These are phyloP conservation scores for Colletotrichum coccodes DNA, from an alignment of 2,329 filamentous ascomycete genomes.

Conservation along the genomic window DNA sequence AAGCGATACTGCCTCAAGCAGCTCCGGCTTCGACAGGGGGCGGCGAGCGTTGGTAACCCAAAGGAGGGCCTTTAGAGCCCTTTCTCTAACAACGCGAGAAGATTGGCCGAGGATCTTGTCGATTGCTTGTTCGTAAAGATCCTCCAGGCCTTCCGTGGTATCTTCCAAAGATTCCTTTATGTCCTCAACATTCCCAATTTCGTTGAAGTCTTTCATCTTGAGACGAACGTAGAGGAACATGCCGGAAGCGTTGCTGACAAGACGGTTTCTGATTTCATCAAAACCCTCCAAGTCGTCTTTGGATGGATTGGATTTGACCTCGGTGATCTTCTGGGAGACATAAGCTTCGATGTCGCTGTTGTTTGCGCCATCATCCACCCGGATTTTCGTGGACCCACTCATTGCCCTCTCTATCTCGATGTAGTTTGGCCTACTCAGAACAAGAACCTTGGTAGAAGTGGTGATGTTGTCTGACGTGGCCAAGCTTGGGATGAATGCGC, in stretches of 20 bases:
- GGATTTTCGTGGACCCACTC: background rate
- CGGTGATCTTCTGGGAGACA: background rate
- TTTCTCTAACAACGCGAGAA: background rate
- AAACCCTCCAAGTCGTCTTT: background rate
- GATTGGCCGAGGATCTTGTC: background rate
- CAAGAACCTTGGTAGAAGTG: background rate
- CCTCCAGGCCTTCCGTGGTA: background rate
- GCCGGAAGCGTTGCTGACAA: background rate
- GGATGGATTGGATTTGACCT: background rate
- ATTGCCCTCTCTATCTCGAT: background rate
- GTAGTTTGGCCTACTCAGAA: constrained; percentile 1
- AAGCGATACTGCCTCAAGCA: constrained; percentile 2
- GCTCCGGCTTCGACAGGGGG: background rate
- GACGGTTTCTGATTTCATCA: background rate
- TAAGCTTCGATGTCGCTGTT: background rate
- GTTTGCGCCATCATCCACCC: background rate
- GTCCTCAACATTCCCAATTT: background rate
- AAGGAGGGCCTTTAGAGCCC: background rate
- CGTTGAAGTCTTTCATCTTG: background rate
- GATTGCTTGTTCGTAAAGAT: background rate
- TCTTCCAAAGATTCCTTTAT: constrained; percentile 5
- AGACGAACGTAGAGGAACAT: constrained; percentile 9
- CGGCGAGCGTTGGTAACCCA: constrained; percentile 7
- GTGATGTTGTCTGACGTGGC: background rate
- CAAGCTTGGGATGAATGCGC: background rate